Evolutionary conservation across 2,329 filamentous ascomycete species (phyloP).

Genomic region (Didymellaceae sp.): DNA sequence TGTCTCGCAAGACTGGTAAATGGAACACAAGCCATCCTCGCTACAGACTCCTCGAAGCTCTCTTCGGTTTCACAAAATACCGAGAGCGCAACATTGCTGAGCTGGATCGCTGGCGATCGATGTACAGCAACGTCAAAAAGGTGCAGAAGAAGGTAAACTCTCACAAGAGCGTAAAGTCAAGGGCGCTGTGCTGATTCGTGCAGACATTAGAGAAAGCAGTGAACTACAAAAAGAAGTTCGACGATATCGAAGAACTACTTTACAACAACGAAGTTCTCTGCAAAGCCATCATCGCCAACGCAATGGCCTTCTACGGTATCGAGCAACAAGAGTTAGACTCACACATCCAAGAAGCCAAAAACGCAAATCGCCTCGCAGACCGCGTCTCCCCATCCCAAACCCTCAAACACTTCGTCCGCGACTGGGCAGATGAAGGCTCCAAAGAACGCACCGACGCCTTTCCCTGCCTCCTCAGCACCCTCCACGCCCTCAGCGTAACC

Average conservation of each 20-base stretch:
- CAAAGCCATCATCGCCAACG: conserved; percentile 54
- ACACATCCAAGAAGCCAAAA: conserved; percentile 50
- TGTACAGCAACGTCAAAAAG: conserved; percentile 33
- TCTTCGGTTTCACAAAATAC: conserved; percentile 29
- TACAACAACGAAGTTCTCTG: conserved; percentile 56
- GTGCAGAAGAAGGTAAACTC: conserved; percentile 30
- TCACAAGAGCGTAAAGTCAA: too few species aligned
- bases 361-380: conserved; percentile 49
- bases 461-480: conserved; percentile 40
- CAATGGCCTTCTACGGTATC: conserved; percentile 57
- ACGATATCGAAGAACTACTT: conserved; percentile 53
- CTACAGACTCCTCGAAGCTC: conserved; percentile 29
- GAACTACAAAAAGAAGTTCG: conserved; percentile 51
- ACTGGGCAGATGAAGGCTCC: conserved; percentile 60
- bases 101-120: conserved; percentile 28
- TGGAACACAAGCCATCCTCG: conserved; percentile 27
- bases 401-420: conserved; percentile 64
- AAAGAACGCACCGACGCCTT: conserved; percentile 55
- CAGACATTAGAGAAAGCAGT: conserved; percentile 30
- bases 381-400: conserved; percentile 59
- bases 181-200: not conserved
- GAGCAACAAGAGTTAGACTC: conserved; percentile 53
- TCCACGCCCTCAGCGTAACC: conserved; percentile 17
- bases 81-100: conserved; percentile 28
- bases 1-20: conserved; percentile 26